Evolutionary conservation across 768 basidiomycete genomes (phyloP).

Genomic region (Xerocomellus chrysenteron): DNA sequence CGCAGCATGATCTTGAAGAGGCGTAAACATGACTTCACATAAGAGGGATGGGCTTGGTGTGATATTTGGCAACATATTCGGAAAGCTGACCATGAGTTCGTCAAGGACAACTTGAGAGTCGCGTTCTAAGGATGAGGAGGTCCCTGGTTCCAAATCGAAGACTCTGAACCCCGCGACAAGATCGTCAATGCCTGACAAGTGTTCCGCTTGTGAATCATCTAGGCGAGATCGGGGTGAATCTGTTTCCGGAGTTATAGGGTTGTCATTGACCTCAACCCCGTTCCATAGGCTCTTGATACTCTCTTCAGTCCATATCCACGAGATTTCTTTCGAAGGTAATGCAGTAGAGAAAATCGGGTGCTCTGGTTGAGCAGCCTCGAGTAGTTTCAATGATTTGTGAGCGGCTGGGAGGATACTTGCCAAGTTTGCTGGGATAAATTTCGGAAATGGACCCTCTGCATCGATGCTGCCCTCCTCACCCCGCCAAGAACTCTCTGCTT

Average conservation of each 20-base stretch:
- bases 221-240: neutral
- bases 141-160: conserved; percentile 70
- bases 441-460: conserved; percentile 51
- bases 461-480: conserved; percentile 40
- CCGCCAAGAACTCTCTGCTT: conserved; percentile 39
- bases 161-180: conserved; percentile 48
- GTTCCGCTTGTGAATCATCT: neutral
- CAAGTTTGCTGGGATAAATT: conserved; percentile 57
- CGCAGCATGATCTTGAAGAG: conserved; percentile 60
- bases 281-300: conserved; percentile 11
- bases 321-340: conserved; percentile 40
- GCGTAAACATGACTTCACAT: conserved; percentile 58
- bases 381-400: conserved; percentile 64
- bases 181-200: conserved; percentile 20
- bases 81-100: conserved; percentile 58
- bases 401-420: conserved; percentile 59
- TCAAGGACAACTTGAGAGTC: conserved; percentile 33
- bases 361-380: conserved; percentile 62
- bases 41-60: conserved; percentile 65
- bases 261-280: neutral
- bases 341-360: conserved; percentile 54
- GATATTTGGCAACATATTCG: conserved; percentile 54
- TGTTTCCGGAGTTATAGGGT: neutral
- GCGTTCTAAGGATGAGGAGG: conserved; percentile 26
- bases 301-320: conserved; percentile 42